phyloP scores from a whole-genome alignment of 2,329 filamentous ascomycete species.

The Colletotrichum brevisporum region DNA sequence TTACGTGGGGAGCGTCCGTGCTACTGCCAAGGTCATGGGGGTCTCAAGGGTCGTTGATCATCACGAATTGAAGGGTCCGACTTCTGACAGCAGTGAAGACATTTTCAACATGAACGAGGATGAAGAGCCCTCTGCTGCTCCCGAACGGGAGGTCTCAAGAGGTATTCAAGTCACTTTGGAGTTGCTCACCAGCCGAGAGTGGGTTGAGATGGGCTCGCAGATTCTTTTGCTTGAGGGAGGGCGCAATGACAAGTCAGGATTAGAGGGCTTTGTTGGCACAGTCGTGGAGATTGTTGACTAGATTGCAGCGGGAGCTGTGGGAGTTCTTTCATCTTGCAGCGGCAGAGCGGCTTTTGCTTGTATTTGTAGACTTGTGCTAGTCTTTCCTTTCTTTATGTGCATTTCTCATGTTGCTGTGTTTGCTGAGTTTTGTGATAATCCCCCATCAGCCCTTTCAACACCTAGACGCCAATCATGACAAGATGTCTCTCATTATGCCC shows the following conservation, averaged over 20 bases:
- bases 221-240: constrained; percentile 81
- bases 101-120: constrained; percentile 69
- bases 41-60: constrained; percentile 23
- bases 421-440: background rate
- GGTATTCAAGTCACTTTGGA: constrained; percentile 75
- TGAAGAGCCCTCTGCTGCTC: constrained; percentile 45
- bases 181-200: constrained; percentile 78
- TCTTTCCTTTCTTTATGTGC: constrained; percentile 12
- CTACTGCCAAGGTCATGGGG: constrained; percentile 77
- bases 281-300: constrained; percentile 74
- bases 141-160: constrained; percentile 42
- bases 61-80: constrained; percentile 29
- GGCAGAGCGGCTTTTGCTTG: constrained; percentile 22
- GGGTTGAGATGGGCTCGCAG: constrained; percentile 79
- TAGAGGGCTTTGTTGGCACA: constrained; percentile 81
- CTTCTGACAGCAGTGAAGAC: constrained; percentile 61
- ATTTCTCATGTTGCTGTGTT: background rate
- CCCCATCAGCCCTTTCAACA: background rate
- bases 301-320: constrained; percentile 37
- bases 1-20: constrained; percentile 89
- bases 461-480: constrained; percentile 27
- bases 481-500: constrained; percentile 66
- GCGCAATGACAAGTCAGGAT: constrained; percentile 74
- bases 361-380: background rate
- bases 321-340: constrained; percentile 14